Conservation (phyloP, 2,329 filamentous ascomycete genomes). For the Elsinoe perseae region DNA sequence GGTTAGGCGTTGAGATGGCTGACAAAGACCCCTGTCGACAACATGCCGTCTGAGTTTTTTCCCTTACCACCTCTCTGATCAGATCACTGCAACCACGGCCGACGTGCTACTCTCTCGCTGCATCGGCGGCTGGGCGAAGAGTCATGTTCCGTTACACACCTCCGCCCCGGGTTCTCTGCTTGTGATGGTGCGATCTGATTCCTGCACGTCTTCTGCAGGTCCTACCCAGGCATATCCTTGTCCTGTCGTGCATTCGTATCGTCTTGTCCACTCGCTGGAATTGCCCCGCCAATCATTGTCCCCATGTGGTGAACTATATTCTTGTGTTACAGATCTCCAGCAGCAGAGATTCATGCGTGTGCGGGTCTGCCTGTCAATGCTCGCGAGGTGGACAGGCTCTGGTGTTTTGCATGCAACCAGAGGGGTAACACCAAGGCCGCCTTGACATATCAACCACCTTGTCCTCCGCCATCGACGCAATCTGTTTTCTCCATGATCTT, state of each 20-base stretch:
- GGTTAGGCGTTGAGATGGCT: conserved; percentile 1
- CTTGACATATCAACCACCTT: conserved; percentile 10
- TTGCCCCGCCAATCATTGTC: not conserved
- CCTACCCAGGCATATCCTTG: not conserved
- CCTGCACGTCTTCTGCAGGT: conserved; percentile 8
- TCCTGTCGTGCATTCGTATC: not conserved
- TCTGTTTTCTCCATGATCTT: not conserved
- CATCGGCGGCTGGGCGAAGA: conserved; percentile 9
- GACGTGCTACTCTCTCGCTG: not conserved
- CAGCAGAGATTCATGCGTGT: not conserved
- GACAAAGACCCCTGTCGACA: conserved; percentile 15
- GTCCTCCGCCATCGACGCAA: not conserved
- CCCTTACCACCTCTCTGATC: not conserved
- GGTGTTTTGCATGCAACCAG: not conserved
- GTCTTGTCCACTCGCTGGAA: not conserved
- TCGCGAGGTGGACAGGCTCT: not conserved
- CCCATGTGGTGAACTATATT: not conserved
- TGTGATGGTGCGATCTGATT: not conserved
- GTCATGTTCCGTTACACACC: conserved; percentile 6
- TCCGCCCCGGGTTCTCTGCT: not conserved
- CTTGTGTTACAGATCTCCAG: conserved; percentile 7
- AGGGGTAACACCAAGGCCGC: not conserved
- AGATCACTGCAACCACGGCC: not conserved
- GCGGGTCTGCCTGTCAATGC: not conserved
- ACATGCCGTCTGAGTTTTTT: conserved; percentile 1